phyloP scores from a whole-genome alignment of 306 rosid species.

The Calophaca sinica region DNA sequence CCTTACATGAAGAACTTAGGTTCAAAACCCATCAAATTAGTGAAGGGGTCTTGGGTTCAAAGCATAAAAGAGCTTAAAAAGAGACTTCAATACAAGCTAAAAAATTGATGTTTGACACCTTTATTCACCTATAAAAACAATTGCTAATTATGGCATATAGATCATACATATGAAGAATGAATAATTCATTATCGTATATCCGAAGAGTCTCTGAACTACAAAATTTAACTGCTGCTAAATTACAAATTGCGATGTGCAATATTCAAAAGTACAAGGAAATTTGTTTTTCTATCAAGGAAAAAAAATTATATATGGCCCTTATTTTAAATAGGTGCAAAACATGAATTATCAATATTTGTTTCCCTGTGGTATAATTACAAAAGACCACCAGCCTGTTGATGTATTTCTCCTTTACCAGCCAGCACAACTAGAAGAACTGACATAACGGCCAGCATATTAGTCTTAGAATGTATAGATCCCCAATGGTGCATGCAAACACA shows the following conservation, averaged over 20 bases:
- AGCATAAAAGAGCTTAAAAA: background rate
- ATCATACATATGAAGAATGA: conserved; percentile 26
- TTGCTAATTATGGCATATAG: background rate
- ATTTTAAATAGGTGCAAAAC: conserved; percentile 15
- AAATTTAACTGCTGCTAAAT: conserved; percentile 34
- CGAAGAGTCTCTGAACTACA: conserved; percentile 16
- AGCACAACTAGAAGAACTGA: conserved; percentile 34
- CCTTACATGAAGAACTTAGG: background rate
- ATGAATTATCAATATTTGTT: conserved; percentile 35
- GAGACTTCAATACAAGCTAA: background rate
- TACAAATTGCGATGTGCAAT: conserved; percentile 35
- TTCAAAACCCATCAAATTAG: background rate
- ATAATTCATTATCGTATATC: conserved; percentile 16
- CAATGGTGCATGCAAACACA: conserved; percentile 23
- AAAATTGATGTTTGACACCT: background rate
- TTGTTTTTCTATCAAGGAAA: background rate
- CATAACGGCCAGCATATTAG: conserved; percentile 22
- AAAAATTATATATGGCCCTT: conserved; percentile 25
- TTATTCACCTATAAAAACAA: background rate
- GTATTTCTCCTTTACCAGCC: conserved; percentile 42
- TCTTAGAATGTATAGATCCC: conserved; percentile 21
- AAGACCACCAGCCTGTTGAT: conserved; percentile 35
- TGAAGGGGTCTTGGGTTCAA: background rate
- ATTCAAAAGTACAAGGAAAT: conserved; percentile 19
- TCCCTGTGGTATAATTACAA: conserved; percentile 50